Evolutionary conservation across 2,329 filamentous ascomycete species (phyloP), one percentile per base, ranked within the genome.

Genomic region (Aspergillus aculeatinus): DNA sequence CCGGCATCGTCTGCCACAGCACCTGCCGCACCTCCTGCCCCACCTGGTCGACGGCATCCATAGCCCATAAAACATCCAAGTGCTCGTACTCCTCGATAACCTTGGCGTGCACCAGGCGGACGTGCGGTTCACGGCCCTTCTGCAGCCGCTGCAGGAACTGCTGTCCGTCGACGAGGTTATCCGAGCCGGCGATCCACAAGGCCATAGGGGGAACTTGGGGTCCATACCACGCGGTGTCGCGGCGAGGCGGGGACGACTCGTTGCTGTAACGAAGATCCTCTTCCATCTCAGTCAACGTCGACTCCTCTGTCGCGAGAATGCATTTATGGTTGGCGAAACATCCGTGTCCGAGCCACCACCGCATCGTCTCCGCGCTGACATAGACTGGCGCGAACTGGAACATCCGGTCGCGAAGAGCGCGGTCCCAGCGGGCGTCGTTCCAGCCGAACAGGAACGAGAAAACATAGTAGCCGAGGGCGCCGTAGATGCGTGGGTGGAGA

Each of bases 331-430:
- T 87, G 27, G 86, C 89, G 70, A 96, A 97, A 67, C 92, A 92
- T 68, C 95, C 91, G 4, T 88, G 81, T 0, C 93, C 94, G 0
- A 97, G 83, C 94, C 94, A 97, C 94, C 94, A 98, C 5, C 91
- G 83, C 91, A 97, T 96, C 60, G 87, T 89, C 77, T 97, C 92
- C 0, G 91, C 85, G 67, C 88, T 92, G 54, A 97, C 91, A 69
- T 96, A 96, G 0, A 96, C 91, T 1, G 94, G 94, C 0, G 92
- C 87, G 66, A 96, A 97, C 69, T 95, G 91, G 74, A 98, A 97
- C 84, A 96, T 89, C 48, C 94, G 87, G 71, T 91, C 80, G 60
- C 90, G 83, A 14, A 96, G 78, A 6, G 83, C 91, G 9, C 87
- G 85, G 63, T 97, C 94, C 94, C 94, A 97, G 7, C 91, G 85